A percentile compares a stretch with the other conserved stretches of the same genome.
These are phyloP conservation scores for Massariosphaeria phaeospora DNA, from an alignment of 495 filamentous ascomycete genomes.

Conservation along the genomic window DNA sequence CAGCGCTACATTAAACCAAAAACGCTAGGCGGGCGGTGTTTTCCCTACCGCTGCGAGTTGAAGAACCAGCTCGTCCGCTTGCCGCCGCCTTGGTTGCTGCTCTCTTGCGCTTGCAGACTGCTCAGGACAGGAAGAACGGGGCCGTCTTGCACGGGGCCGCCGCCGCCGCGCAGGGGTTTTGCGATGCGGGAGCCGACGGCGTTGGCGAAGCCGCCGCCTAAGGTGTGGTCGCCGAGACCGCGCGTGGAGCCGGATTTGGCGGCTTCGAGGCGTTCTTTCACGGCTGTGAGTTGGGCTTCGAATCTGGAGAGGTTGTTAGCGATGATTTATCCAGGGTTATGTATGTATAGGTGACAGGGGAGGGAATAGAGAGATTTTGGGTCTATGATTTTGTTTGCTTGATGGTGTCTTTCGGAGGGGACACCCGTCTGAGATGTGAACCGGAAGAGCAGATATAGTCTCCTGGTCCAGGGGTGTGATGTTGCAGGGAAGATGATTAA, in stretches of 20 bases:
- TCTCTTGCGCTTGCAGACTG: conserved; percentile 34
- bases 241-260: conserved; percentile 86
- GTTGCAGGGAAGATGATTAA: conserved; percentile 22
- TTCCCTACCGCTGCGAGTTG: conserved; percentile 36
- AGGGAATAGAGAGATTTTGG: not conserved
- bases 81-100: conserved; percentile 13
- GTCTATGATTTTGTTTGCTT: too few species aligned
- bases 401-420: too few species aligned
- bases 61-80: conserved; percentile 45
- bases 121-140: conserved; percentile 14
- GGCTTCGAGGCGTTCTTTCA: conserved; percentile 95
- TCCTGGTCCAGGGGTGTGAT: not conserved
- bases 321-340: not conserved
- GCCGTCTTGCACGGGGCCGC: conserved; percentile 40
- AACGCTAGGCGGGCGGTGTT: too few species aligned
- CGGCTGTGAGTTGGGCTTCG: conserved; percentile 91
- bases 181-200: conserved; percentile 74
- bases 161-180: conserved; percentile 92
- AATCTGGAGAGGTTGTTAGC: conserved; percentile 55
- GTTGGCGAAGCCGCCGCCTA: conserved; percentile 60
- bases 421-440: too few species aligned
- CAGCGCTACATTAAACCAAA: too few species aligned
- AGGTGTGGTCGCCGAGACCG: conserved; percentile 59
- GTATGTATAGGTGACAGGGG: not conserved
- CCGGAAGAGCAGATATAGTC: not conserved